Conservation (phyloP, 805 yeast genomes). For the Lachancea lanzarotensis region DNA sequence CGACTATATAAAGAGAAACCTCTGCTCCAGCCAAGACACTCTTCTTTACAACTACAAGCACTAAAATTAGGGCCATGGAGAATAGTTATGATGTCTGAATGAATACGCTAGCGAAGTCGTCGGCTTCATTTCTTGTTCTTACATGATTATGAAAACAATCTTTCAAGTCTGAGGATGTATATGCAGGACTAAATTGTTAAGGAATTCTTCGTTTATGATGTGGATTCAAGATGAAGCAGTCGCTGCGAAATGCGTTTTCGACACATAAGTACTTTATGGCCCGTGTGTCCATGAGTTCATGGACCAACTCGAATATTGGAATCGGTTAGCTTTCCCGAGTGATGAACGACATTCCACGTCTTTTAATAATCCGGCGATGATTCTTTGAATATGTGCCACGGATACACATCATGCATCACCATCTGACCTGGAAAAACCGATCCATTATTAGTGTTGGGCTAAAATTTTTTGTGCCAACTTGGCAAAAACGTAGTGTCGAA, state of each 20-base stretch:
- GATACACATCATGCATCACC: conserved; percentile 93
- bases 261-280: conserved; percentile 1
- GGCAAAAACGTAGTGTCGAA: not conserved
- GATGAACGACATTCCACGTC: conserved; percentile 37
- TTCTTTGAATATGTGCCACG: conserved; percentile 60
- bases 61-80: conserved; percentile 6
- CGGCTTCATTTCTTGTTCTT: conserved; percentile 8
- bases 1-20: not conserved
- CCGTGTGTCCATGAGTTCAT: conserved; percentile 26
- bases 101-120: not conserved
- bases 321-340: conserved; percentile 6
- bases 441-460: conserved; percentile 5
- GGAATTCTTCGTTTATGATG: conserved; percentile 79
- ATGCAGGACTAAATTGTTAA: conserved; percentile 63
- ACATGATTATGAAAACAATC: conserved; percentile 33
- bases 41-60: not conserved
- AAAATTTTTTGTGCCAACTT: not conserved
- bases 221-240: not conserved
- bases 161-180: conserved; percentile 59
- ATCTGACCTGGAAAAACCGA: conserved; percentile 50
- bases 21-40: not conserved
- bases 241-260: not conserved
- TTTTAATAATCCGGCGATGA: conserved; percentile 36
- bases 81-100: not conserved
- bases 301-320: conserved; percentile 16